These are phyloP conservation scores for Scenedesmus sp. DNA, from an alignment of 163 green algal species.

Conservation along the genomic window DNA sequence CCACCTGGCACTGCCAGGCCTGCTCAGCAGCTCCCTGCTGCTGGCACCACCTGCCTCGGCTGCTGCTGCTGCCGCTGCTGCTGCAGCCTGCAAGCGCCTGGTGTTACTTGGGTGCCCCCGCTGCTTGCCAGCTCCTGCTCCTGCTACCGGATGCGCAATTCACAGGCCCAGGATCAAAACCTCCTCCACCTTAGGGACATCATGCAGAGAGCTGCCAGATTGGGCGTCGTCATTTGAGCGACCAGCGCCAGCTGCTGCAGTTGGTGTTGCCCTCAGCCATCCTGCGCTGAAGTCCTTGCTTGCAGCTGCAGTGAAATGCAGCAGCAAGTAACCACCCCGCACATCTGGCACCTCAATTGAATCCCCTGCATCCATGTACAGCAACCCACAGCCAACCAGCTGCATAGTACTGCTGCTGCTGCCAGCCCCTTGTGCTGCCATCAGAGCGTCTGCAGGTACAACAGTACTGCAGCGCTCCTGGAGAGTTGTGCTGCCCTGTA, in stretches of 20 bases:
- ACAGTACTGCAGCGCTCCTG: constrained; percentile 12
- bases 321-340: background rate
- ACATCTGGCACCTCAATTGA: constrained; percentile 4
- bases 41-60: background rate
- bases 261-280: background rate
- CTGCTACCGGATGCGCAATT: background rate
- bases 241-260: background rate
- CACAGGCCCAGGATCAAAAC: background rate
- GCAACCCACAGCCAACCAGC: constrained; percentile 23
- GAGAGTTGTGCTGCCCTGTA: background rate
- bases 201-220: background rate
- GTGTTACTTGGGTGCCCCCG: background rate
- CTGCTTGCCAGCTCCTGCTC: constrained; percentile 15
- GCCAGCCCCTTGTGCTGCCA: background rate
- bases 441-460: background rate
- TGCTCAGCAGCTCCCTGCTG: background rate
- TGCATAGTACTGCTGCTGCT: constrained; percentile 36
- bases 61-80: background rate
- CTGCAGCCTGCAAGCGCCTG: background rate
- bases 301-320: constrained; percentile 9
- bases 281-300: background rate
- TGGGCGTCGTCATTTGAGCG: background rate
- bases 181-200: background rate
- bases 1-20: background rate
- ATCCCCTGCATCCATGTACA: constrained; percentile 23